phyloP scores from a whole-genome alignment of 495 filamentous ascomycete genomes.

The Aspergillus incahuasiensis region DNA sequence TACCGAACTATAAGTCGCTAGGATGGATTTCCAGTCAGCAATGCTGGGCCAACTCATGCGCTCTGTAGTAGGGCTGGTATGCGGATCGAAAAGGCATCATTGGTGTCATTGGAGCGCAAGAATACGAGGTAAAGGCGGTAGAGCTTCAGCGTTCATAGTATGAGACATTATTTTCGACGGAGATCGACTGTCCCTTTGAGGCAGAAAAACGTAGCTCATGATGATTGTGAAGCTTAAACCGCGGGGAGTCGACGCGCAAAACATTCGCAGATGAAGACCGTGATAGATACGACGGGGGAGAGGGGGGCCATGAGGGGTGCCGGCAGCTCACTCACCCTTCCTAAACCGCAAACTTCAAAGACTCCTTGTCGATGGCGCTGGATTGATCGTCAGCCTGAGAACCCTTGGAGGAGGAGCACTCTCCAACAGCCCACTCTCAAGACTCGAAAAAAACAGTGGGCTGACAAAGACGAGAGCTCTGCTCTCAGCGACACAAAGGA shows the following conservation, averaged over 20 bases:
- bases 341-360: constrained; percentile 16
- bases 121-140: neutral
- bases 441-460: constrained; percentile 22
- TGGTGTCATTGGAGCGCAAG: neutral
- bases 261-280: neutral
- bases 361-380: constrained; percentile 21
- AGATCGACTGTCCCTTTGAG: neutral
- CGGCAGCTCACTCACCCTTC: constrained; percentile 29
- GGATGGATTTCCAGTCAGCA: constrained; percentile 15
- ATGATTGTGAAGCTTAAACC: constrained; percentile 1
- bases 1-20: constrained; percentile 19
- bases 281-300: constrained; percentile 6
- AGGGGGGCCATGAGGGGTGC: constrained; percentile 4
- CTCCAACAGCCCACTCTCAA: constrained; percentile 30
- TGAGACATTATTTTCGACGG: neutral
- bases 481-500: constrained; percentile 13
- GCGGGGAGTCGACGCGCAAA: neutral
- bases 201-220: neutral
- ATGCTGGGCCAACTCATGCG: constrained; percentile 8
- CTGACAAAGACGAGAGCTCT: constrained; percentile 19
- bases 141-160: neutral
- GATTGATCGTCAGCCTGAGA: constrained; percentile 30
- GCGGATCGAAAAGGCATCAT: neutral
- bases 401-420: constrained; percentile 31
- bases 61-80: neutral